Base-by-base conservation (phyloP, 208 protist species). In the Crithidia fasciculata region DNA sequence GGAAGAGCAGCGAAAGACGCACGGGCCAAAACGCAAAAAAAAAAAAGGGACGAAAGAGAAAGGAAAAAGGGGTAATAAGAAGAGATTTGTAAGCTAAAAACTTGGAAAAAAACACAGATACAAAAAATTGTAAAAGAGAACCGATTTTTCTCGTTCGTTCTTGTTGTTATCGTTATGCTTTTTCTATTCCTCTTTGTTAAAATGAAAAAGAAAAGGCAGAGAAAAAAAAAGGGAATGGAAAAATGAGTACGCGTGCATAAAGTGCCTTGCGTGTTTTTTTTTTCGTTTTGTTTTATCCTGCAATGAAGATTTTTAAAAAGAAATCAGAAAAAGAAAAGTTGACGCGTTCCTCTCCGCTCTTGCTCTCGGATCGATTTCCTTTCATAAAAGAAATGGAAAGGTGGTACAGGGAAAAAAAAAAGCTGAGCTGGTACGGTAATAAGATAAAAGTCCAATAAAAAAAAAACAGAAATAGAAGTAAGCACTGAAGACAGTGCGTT, bases 161-260 rank as follows among this genome's bases (percentile, higher is more conserved):
- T 49, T 49, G 7, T 8, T 49, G 45, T 49, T 49, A 13, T 49
- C 45, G 45, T 13, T 49, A 49, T 49, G 9, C 12, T 13, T 49
- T 49, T 49, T 13, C 45, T 49, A 49, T 49, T 13, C 45, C 28
- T 28, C 28, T 49, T 49, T 2, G 45, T 8, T 8, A 49, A 49
- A 49, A 8, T 15, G 12, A 49, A 49, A 49, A 13, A 49, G 45
- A 49, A 49, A 28, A 18, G 55, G 58, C 16, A 74, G 72, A 69
- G 10, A 76, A 61, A 69, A 58, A 70, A 65, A 65, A 49, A 49
- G 41, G 41, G 41, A 65, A 76, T 37, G 56, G 50, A 76, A 18
- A 70, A 65, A 55, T 28, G 28, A 28, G 28, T 28, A 28, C 28
- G 28, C 28, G 28, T 28, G 28, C 28, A 28, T 28, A 28, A 28